These are phyloP conservation scores for Aspergillus uvarum DNA, from an alignment of 2,329 filamentous ascomycete species.

Conservation along the genomic window DNA sequence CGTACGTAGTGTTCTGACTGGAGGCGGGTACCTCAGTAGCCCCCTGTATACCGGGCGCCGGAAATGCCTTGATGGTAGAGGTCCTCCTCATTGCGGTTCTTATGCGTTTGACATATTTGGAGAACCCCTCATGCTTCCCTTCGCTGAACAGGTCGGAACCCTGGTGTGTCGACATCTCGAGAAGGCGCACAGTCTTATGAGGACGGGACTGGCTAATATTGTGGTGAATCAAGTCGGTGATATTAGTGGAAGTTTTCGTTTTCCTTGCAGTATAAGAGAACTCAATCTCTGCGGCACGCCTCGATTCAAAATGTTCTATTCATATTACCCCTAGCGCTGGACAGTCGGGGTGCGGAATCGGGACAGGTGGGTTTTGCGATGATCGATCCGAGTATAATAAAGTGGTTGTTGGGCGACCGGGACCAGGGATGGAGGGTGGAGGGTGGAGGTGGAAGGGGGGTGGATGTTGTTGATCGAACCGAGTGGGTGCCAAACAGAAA, in stretches of 20 bases:
- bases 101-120: slow-evolving; percentile 43
- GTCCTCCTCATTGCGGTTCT: slow-evolving; percentile 36
- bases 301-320: background rate
- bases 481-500: background rate
- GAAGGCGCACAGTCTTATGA: background rate
- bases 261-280: background rate
- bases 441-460: background rate
- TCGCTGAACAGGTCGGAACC: slow-evolving; percentile 19
- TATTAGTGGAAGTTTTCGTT: background rate
- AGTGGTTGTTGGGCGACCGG: background rate
- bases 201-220: background rate
- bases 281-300: background rate
- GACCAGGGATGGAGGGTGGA: background rate
- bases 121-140: slow-evolving; percentile 35
- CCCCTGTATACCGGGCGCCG: slow-evolving; percentile 1
- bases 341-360: background rate
- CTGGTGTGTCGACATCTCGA: slow-evolving; percentile 26
- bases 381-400: no score
- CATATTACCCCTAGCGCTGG: background rate
- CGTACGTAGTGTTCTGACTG: slow-evolving; percentile 15
- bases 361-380: background rate
- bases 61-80: slow-evolving; percentile 26
- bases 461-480: background rate
- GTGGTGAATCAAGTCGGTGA: background rate
- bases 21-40: slow-evolving; percentile 5